phyloP scores from a whole-genome alignment of 257 asterid genomes.

The Anisodus tanguticus region DNA sequence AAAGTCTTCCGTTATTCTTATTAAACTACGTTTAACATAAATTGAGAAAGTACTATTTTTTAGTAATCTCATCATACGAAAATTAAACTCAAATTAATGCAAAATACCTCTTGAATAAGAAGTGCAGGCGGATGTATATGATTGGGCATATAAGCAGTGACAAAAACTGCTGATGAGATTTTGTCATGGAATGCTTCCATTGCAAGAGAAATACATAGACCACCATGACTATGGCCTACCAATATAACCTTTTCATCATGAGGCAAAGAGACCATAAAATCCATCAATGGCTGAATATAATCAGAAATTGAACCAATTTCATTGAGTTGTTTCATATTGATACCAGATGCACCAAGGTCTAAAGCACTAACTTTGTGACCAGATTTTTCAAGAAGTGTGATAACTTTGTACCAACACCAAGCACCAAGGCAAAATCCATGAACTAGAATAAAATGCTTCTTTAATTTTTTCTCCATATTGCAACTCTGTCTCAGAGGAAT shows the following conservation, averaged over 20 bases:
- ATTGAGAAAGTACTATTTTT: too few species aligned
- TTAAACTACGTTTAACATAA: too few species aligned
- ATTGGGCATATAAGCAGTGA: conserved; percentile 66
- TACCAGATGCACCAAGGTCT: conserved; percentile 60
- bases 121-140: conserved; percentile 45
- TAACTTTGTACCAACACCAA: conserved; percentile 74
- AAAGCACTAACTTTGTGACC: conserved; percentile 54
- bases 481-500: neutral
- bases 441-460: conserved; percentile 59
- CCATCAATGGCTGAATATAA: conserved; percentile 57
- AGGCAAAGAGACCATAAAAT: conserved; percentile 46
- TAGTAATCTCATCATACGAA: too few species aligned
- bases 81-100: neutral
- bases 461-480: conserved; percentile 17
- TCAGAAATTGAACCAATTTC: conserved; percentile 45
- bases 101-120: conserved; percentile 56
- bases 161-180: conserved; percentile 48
- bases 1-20: too few species aligned
- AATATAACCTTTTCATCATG: conserved; percentile 47
- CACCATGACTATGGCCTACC: conserved; percentile 68
- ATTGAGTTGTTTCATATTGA: conserved; percentile 41
- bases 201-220: conserved; percentile 54
- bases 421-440: conserved; percentile 70
- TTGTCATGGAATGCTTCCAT: conserved; percentile 56
- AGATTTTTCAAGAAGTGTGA: conserved; percentile 34